These are phyloP conservation scores for Dactylellina sp. DNA, from an alignment of 2,329 filamentous ascomycete species.

Conservation along the genomic window DNA sequence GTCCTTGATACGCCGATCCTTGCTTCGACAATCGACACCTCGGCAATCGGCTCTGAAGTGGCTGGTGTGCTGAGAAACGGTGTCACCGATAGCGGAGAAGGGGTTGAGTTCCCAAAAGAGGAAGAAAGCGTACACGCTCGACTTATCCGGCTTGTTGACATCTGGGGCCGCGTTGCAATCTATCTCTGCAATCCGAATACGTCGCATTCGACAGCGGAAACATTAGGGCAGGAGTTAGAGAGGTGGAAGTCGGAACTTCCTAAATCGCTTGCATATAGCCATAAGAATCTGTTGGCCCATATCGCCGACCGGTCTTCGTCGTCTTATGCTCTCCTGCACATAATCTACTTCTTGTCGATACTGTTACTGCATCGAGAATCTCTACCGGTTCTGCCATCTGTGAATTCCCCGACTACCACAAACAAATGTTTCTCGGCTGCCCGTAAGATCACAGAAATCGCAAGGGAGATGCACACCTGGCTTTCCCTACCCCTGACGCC, in stretches of 20 bases:
- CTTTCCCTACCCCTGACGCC: conserved; percentile 75
- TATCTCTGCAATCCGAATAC: conserved; percentile 60
- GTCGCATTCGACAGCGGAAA: conserved; percentile 67
- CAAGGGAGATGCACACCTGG: conserved; percentile 72
- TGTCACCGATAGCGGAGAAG: conserved; percentile 63
- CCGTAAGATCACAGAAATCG: conserved; percentile 73
- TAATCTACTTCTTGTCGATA: conserved; percentile 73
- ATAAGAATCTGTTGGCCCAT: conserved; percentile 73
- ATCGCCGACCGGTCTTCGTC: conserved; percentile 74
- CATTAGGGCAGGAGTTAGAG: conserved; percentile 69
- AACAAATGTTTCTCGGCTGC: conserved; percentile 73
- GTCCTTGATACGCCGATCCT: conserved; percentile 57
- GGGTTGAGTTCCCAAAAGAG: conserved; percentile 64
- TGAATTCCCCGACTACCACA: conserved; percentile 67
- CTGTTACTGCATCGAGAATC: conserved; percentile 75
- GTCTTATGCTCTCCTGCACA: conserved; percentile 75
- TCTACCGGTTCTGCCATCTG: conserved; percentile 55
- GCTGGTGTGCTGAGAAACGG: conserved; percentile 59
- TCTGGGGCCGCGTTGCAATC: conserved; percentile 67
- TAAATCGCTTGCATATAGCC: conserved; percentile 72
- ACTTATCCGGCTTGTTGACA: conserved; percentile 66
- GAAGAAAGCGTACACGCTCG: conserved; percentile 66
- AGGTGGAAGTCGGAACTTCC: conserved; percentile 69
- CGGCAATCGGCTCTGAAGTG: conserved; percentile 74
- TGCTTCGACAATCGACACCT: conserved; percentile 67